phyloP scores from a whole-genome alignment of 345 rosid species.

The Gossypium sturtianum region DNA sequence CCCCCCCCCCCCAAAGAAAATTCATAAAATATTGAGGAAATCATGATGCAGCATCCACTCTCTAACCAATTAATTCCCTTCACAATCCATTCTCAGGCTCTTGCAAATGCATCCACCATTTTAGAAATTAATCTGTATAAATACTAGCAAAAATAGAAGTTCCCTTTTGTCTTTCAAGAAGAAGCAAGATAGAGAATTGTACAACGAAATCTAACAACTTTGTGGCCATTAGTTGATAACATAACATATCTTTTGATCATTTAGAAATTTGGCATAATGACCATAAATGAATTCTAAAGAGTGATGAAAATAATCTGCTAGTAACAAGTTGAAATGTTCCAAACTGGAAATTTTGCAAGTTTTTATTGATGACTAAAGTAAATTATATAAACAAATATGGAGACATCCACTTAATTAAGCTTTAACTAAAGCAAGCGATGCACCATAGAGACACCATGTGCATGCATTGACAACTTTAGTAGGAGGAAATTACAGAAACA shows the following conservation, averaged over 20 bases:
- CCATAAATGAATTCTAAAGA: background rate
- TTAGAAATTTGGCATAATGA: background rate
- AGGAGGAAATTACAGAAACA: background rate
- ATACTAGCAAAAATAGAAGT: background rate
- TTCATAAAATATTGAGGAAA: background rate
- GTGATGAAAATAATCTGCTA: background rate
- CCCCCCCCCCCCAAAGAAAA: too few relatives aligned
- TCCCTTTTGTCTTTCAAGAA: background rate
- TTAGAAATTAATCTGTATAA: background rate
- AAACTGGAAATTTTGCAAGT: background rate
- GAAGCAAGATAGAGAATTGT: background rate
- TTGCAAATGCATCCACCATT: background rate
- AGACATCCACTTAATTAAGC: background rate
- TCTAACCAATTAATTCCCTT: background rate
- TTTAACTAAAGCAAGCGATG: background rate
- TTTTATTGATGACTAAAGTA: background rate
- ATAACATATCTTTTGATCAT: background rate
- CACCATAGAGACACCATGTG: background rate
- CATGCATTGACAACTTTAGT: background rate
- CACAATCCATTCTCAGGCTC: background rate
- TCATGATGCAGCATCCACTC: background rate
- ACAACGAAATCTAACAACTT: background rate
- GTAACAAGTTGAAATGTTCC: background rate
- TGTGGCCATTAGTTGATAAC: background rate
- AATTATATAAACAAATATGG: background rate